phyloP scores from a whole-genome alignment of 2,329 filamentous ascomycete species.

The Beauveria pseudobassiana region DNA sequence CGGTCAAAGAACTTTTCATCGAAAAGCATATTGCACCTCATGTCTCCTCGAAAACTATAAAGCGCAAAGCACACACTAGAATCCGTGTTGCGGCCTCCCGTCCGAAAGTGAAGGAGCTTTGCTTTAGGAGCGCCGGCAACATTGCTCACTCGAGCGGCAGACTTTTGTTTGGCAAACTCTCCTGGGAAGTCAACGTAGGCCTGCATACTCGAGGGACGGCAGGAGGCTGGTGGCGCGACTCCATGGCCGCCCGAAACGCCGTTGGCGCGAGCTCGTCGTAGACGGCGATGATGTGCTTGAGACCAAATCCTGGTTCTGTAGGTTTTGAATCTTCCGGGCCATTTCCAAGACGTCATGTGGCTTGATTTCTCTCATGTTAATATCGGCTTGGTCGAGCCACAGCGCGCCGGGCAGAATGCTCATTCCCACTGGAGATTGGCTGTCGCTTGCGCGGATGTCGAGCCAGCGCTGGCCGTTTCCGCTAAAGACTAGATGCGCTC shows the following conservation, averaged over 20 bases:
- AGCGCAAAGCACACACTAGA: slow-evolving; percentile 3
- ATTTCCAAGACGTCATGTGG: neutral
- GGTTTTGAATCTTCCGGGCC: neutral
- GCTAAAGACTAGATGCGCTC: neutral
- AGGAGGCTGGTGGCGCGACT: too few relatives aligned
- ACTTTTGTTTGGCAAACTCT: neutral
- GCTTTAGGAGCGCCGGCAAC: neutral
- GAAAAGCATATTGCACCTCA: neutral
- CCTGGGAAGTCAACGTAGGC: neutral
- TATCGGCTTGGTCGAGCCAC: neutral
- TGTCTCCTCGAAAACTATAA: neutral
- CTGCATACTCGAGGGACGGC: neutral
- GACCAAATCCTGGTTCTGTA: neutral
- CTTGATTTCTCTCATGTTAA: too few relatives aligned
- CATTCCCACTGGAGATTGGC: neutral
- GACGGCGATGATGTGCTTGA: neutral
- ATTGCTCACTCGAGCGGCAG: neutral
- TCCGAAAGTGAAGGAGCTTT: neutral
- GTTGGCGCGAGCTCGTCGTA: neutral
- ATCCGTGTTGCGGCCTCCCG: slow-evolving; percentile 2
- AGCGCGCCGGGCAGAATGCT: neutral
- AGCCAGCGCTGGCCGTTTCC: neutral
- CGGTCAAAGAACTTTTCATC: neutral
- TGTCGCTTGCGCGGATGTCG: neutral
- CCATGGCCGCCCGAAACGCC: neutral